phyloP scores from a whole-genome alignment of 257 asterid species.

The Cordia subcordata region DNA sequence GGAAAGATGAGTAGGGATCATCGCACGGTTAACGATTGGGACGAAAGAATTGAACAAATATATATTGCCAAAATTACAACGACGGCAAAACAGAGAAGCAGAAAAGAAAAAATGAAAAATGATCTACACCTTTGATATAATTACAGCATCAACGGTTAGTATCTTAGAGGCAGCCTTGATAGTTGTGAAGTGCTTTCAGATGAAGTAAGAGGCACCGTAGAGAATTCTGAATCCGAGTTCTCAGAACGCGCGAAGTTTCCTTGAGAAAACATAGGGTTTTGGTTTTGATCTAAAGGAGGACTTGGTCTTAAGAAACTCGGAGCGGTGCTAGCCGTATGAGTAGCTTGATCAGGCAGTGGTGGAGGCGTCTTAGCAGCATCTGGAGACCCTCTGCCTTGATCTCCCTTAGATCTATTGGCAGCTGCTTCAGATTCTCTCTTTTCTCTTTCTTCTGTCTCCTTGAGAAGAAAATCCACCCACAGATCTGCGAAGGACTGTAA shows the following conservation, averaged over 20 bases:
- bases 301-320: slow-evolving; percentile 29
- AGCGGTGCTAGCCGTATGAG: slow-evolving; percentile 8
- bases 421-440: slow-evolving; percentile 47
- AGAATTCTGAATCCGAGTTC: slow-evolving; percentile 68
- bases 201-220: slow-evolving; percentile 81
- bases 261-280: slow-evolving; percentile 24
- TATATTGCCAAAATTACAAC: slow-evolving; percentile 17
- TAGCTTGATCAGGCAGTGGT: slow-evolving; percentile 27
- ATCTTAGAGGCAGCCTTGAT: slow-evolving; percentile 48
- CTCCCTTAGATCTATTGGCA: slow-evolving; percentile 30
- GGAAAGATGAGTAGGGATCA: background rate
- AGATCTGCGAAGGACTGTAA: slow-evolving; percentile 86
- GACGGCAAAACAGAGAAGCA: no score
- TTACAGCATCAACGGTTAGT: slow-evolving; percentile 37
- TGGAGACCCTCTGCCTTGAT: slow-evolving; percentile 28
- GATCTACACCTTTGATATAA: slow-evolving; percentile 25
- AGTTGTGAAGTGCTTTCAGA: slow-evolving; percentile 44
- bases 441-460: slow-evolving; percentile 74
- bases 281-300: slow-evolving; percentile 39
- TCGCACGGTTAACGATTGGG: background rate
- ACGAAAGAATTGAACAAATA: slow-evolving; percentile 47
- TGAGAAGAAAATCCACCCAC: slow-evolving; percentile 99
- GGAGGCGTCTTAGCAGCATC: slow-evolving; percentile 18
- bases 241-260: slow-evolving; percentile 37
- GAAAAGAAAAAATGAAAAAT: slow-evolving; percentile 11